Base-by-base conservation (phyloP, 2,329 filamentous ascomycete species). In the Aureobasidium sp. region DNA sequence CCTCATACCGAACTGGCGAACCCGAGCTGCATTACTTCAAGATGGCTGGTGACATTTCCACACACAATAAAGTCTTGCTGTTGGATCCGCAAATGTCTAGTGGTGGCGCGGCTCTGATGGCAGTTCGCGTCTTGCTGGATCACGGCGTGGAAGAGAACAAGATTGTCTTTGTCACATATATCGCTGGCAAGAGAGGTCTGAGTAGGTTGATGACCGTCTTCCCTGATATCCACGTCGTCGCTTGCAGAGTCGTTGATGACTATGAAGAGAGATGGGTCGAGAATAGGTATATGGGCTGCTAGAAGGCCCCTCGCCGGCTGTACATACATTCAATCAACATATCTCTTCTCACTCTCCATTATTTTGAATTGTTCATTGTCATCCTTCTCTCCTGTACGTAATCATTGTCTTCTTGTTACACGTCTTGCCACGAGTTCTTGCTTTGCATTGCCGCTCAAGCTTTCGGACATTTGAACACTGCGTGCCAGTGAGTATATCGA, bases 21-120 rank as follows among this genome's bases (percentile, higher is more conserved):
- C 94, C 94, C 2, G 93, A 97, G 73, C 78, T 99, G 58, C 93
- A 97, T 74, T 97, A 92, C 71, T 82, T 92, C 63, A 90, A 90
- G 66, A 79, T 99, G 3, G 89, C 90, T 0, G 79, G 83, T 3
- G 83, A 90, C 64, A 89, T 97, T 61, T 77, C 82, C 63, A 74
- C 82, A 45, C 89, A 96, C 70, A 86, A 90, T 66, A 88, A 88
- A 54, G 91, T 99, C 21, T 79, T 99, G 63, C 79, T 99, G 8
- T 79, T 97, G 25, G 94, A 97, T 73, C 87, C 92, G 14, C 94
- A 99, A 72, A 97, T 97, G 89, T 91, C 90, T 30, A 92, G 88
- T 64, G 94, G 94, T 47, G 93, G 92, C 39, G 84, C 85, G 13
- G 85, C 85, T 5, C 78, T 99, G 62, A 99, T 99, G 94, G 91